A percentile compares a stretch with the other conserved stretches of the same genome.
Conservation (phyloP, 2,329 filamentous ascomycete species). For the Macroventuria anomochaeta region DNA sequence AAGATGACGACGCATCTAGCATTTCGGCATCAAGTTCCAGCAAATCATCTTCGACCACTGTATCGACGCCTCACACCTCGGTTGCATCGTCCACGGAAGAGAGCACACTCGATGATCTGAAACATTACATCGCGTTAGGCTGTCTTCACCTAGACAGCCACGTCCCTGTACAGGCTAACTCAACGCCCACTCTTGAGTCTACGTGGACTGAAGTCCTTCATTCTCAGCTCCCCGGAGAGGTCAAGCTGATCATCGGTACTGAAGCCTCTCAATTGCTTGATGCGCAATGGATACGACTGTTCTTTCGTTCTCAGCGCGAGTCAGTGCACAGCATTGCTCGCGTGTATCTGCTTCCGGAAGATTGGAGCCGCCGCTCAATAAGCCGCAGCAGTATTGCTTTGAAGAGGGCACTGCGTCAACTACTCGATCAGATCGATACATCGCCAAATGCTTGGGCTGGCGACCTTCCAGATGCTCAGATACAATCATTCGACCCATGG, state of each 20-base stretch:
- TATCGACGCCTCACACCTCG: constrained; percentile 22
- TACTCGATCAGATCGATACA: constrained; percentile 64
- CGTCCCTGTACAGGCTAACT: background rate
- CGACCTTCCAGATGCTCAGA: constrained; percentile 22
- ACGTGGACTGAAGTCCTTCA: constrained; percentile 38
- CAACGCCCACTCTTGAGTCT: background rate
- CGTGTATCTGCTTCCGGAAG: constrained; percentile 70
- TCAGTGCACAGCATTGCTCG: constrained; percentile 49
- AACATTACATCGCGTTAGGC: constrained; percentile 45
- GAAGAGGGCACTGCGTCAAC: constrained; percentile 52
- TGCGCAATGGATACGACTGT: constrained; percentile 46
- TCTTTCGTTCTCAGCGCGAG: constrained; percentile 12
- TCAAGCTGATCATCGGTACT: constrained; percentile 31
- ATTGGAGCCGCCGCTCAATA: constrained; percentile 63
- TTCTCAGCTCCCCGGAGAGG: constrained; percentile 27
- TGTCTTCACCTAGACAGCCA: constrained; percentile 35
- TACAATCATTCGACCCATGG: constrained; percentile 49
- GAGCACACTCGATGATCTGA: constrained; percentile 24
- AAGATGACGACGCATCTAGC: background rate
- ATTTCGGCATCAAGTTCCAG: background rate
- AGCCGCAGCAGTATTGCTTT: constrained; percentile 57
- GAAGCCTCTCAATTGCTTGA: constrained; percentile 38
- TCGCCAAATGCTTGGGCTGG: constrained; percentile 65
- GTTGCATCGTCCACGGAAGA: constrained; percentile 11
- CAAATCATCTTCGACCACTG: constrained; percentile 1